Evolutionary conservation across 2,329 filamentous ascomycete genomes (phyloP).

Genomic region (Fusarium sp.): DNA sequence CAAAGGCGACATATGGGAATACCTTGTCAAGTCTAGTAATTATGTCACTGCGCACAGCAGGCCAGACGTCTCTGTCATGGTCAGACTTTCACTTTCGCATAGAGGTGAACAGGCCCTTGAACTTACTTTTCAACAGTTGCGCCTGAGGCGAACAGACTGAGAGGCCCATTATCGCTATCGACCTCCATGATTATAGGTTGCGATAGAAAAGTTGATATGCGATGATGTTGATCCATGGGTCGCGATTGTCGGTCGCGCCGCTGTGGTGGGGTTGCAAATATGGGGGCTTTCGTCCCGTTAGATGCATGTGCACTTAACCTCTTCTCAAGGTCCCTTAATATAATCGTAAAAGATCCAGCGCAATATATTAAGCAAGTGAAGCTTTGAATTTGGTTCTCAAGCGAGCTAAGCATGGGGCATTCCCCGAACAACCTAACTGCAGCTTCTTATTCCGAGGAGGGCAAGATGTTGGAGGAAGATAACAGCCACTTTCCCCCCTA

Average conservation of each 20-base stretch:
- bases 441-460: no score
- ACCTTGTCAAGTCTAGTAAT: conserved; percentile 77
- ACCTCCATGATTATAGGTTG: conserved; percentile 64
- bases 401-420: no score
- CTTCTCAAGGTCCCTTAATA: not conserved
- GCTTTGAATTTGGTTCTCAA: no score
- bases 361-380: no score
- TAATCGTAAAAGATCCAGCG: no score
- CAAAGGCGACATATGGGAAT: conserved; percentile 20
- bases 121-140: conserved; percentile 69
- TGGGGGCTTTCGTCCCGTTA: conserved; percentile 45
- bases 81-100: conserved; percentile 40
- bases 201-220: conserved; percentile 23
- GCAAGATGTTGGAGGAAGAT: no score
- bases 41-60: conserved; percentile 73
- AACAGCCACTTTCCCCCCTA: no score
- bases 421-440: no score
- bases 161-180: conserved; percentile 65
- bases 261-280: conserved; percentile 50
- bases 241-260: conserved; percentile 28
- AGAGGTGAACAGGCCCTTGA: conserved; percentile 10
- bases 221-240: conserved; percentile 28
- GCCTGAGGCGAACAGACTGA: conserved; percentile 64
- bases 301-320: conserved; percentile 41
- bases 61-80: conserved; percentile 74